Percentiles rank a stretch among this genome's conserved stretches.
These are phyloP conservation scores for Fragaria nilgerrensis DNA, from an alignment of 306 rosid species.

Conservation along the genomic window DNA sequence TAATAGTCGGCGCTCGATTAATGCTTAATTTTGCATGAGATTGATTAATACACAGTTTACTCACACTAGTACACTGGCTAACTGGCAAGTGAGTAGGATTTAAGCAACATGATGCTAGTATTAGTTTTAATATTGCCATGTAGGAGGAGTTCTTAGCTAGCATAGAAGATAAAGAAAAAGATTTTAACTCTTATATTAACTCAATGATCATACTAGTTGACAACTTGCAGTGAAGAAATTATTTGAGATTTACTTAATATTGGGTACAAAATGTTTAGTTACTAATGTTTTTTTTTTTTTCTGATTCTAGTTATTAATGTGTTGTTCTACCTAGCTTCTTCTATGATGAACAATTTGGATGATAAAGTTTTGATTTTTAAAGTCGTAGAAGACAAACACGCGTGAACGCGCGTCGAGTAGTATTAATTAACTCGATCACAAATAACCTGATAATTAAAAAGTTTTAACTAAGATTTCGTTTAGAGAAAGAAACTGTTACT, in stretches of 20 bases:
- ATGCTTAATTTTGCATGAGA: constrained; percentile 10
- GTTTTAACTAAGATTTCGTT: no score
- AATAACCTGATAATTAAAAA: not conserved
- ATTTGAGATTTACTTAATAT: not conserved
- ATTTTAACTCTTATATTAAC: not conserved
- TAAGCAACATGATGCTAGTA: not conserved
- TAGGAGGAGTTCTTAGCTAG: not conserved
- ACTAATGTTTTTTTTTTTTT: no score
- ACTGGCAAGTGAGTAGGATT: constrained; percentile 19
- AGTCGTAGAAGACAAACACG: not conserved
- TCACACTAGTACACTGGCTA: not conserved
- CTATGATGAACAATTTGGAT: not conserved
- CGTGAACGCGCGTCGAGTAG: no score
- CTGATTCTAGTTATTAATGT: no score
- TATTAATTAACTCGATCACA: no score
- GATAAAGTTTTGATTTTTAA: not conserved
- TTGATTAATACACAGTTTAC: not conserved
- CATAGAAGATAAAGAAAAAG: not conserved
- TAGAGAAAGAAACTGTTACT: no score
- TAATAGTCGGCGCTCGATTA: constrained; percentile 52
- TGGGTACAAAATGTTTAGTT: not conserved
- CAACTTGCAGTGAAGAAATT: constrained; percentile 5
- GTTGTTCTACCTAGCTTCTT: not conserved
- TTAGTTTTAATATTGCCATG: not conserved
- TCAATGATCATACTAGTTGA: not conserved